These are phyloP conservation scores for Phytophthora hibernalis DNA, from an alignment of 352 stramenopile species.

Conservation along the genomic window DNA sequence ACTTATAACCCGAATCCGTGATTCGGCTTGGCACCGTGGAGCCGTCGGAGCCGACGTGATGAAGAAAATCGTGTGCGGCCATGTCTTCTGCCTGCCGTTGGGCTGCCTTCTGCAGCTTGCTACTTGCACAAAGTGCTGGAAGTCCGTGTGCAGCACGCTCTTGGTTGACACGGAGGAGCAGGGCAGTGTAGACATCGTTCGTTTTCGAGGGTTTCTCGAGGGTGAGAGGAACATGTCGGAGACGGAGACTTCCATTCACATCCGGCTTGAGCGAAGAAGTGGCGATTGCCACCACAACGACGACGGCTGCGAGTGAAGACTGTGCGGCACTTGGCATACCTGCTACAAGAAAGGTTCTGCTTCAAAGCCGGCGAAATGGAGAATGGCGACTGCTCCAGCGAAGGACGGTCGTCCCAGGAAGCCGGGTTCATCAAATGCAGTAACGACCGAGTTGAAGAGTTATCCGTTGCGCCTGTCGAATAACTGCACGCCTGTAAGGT, in stretches of 20 bases:
- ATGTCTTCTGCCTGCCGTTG: slow-evolving; percentile 32
- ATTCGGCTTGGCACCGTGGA: slow-evolving; percentile 36
- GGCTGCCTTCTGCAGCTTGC: slow-evolving; percentile 26
- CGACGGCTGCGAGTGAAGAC: slow-evolving; percentile 3
- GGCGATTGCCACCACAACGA: slow-evolving; percentile 2
- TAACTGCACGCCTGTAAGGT: neutral
- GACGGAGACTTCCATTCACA: neutral
- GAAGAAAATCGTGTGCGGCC: slow-evolving; percentile 23
- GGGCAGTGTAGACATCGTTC: slow-evolving; percentile 12
- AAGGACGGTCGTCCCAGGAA: neutral
- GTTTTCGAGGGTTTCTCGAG: slow-evolving; percentile 5
- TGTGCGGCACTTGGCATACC: neutral
- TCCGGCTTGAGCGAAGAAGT: neutral
- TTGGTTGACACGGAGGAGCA: slow-evolving; percentile 48
- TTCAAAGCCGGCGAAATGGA: neutral
- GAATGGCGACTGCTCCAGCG: neutral
- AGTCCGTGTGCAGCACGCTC: slow-evolving; percentile 43
- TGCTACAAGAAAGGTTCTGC: neutral
- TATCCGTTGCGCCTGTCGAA: neutral
- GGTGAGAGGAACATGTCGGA: slow-evolving; percentile 2
- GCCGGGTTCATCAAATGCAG: neutral
- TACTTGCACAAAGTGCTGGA: slow-evolving; percentile 38
- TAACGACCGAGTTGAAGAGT: neutral
- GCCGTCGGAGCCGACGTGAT: slow-evolving; percentile 30
- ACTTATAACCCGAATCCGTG: slow-evolving; percentile 45